Percentiles rank a stretch among this genome's conserved stretches.
These are phyloP conservation scores for Reticulascus tulasneorum DNA, from an alignment of 2,329 filamentous ascomycete genomes.

Conservation along the genomic window DNA sequence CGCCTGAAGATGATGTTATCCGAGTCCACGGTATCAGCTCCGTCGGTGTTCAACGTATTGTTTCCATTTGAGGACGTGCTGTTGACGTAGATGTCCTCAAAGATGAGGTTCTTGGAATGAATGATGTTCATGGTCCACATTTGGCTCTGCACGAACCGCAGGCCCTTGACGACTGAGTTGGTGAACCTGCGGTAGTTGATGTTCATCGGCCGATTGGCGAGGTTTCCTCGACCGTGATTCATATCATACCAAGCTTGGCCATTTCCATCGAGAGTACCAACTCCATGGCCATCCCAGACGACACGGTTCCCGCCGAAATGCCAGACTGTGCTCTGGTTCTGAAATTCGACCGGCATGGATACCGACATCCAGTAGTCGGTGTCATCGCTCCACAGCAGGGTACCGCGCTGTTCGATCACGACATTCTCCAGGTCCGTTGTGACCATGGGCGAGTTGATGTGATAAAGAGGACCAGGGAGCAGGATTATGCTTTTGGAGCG, in stretches of 20 bases:
- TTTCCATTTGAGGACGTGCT: constrained; percentile 33
- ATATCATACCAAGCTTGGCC: constrained; percentile 58
- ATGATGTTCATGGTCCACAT: constrained; percentile 59
- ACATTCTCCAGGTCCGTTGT: constrained; percentile 28
- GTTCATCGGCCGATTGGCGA: constrained; percentile 47
- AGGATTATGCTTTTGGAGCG: constrained; percentile 24
- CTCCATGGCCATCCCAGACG: constrained; percentile 42
- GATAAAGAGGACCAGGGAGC: constrained; percentile 27
- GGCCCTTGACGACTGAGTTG: constrained; percentile 42
- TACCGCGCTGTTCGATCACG: constrained; percentile 39
- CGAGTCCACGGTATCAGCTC: constrained; percentile 48
- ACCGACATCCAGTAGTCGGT: constrained; percentile 49
- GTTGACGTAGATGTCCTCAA: constrained; percentile 51
- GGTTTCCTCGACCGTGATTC: constrained; percentile 38
- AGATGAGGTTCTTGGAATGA: constrained; percentile 38
- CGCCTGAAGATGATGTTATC: constrained; percentile 46
- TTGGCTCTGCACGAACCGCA: constrained; percentile 52
- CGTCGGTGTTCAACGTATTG: constrained; percentile 36
- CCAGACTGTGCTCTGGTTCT: constrained; percentile 53
- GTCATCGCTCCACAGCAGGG: constrained; percentile 37
- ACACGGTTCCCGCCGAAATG: constrained; percentile 51
- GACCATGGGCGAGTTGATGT: constrained; percentile 30
- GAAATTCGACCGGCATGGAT: constrained; percentile 47
- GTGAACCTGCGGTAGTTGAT: constrained; percentile 39
- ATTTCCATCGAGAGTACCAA: constrained; percentile 55